Evolutionary conservation across 306 rosid genomes (phyloP), one percentile per base, ranked within the genome.

Genomic region (Astragalus glycyphyllos): DNA sequence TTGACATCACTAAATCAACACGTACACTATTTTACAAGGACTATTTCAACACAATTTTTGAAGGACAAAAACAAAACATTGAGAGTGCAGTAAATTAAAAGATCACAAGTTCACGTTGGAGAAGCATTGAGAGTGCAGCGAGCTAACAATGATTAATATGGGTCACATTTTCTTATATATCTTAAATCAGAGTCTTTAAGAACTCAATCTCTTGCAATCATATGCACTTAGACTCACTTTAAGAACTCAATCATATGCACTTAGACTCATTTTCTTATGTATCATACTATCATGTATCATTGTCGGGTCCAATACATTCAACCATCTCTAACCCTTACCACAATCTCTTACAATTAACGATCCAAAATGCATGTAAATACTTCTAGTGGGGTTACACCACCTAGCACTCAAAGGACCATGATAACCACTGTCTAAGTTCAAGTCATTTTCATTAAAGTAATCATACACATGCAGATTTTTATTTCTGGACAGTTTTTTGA

Each of bases 391-490:
- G 45, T 11, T 31, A 58, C 17, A 58, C 26, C 20, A 6, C 7
- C 31, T 7, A 59, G n/a, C 47, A 60, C 32, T 14, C 48, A 12
- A 35, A 59, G n/a, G 31, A 59, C 65, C 14, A 6, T 61, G 29
- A 31, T 60, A 32, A 37, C 34, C 11, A 29, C 15, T 38, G 14
- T 60, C 48, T 40, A 40, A 9, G 15, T 61, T 40, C 11, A 49
- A 17, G 9, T 60, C 49, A 14, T 38, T 38, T 60, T 37, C 48
- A 8, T 8, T 58, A 9, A 7, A 16, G 35, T 23, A 23, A 42
- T 60, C 0, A 62, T 42, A 15, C 48, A 37, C 66, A 59, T 59
- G 31, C 47, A 59, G 11, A 60, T 60, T 60, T n/a, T 38, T 60
- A 17, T 1, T 42, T 42, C 35, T 20, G n/a, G 51, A 17, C 29